Evolutionary conservation across 2,329 filamentous ascomycete genomes (phyloP).

Genomic region (Penicillium glabrum): DNA sequence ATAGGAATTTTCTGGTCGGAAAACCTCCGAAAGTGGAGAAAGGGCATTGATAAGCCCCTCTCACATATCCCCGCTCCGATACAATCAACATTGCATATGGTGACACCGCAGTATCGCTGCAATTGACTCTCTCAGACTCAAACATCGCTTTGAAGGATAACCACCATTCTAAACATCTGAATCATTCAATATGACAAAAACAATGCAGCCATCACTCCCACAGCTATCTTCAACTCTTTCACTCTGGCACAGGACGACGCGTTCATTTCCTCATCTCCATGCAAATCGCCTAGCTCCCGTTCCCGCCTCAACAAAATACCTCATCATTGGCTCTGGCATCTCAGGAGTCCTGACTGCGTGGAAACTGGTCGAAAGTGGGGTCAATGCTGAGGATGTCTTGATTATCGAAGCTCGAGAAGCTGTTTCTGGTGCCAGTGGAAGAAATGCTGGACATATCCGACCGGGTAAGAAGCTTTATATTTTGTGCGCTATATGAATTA

Average conservation of each 20-base stretch:
- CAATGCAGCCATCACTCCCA: slow-evolving; percentile 4
- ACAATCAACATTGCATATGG: background rate
- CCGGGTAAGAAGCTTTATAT: slow-evolving; percentile 18
- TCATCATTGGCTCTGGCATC: slow-evolving; percentile 47
- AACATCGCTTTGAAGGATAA: too few species aligned
- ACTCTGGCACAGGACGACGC: slow-evolving; percentile 47
- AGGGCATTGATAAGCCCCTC: background rate
- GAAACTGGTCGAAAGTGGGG: slow-evolving; percentile 39
- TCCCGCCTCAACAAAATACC: slow-evolving; percentile 34
- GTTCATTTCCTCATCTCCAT: slow-evolving; percentile 44
- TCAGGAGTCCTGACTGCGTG: slow-evolving; percentile 44
- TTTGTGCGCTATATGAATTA: background rate
- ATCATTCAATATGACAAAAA: background rate
- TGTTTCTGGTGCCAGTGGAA: slow-evolving; percentile 45
- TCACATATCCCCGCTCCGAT: background rate
- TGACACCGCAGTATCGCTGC: too few species aligned
- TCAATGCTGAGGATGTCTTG: slow-evolving; percentile 34
- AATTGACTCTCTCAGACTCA: too few species aligned
- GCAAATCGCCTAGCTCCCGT: slow-evolving; percentile 34
- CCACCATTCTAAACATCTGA: too few species aligned
- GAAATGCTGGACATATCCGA: slow-evolving; percentile 48
- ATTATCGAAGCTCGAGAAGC: slow-evolving; percentile 49
- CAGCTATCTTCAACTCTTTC: slow-evolving; percentile 1
- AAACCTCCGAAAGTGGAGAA: background rate
- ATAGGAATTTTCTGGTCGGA: background rate